Evolutionary conservation across 2,329 filamentous ascomycete species (phyloP).

Genomic region (Pyricularia grisea): DNA sequence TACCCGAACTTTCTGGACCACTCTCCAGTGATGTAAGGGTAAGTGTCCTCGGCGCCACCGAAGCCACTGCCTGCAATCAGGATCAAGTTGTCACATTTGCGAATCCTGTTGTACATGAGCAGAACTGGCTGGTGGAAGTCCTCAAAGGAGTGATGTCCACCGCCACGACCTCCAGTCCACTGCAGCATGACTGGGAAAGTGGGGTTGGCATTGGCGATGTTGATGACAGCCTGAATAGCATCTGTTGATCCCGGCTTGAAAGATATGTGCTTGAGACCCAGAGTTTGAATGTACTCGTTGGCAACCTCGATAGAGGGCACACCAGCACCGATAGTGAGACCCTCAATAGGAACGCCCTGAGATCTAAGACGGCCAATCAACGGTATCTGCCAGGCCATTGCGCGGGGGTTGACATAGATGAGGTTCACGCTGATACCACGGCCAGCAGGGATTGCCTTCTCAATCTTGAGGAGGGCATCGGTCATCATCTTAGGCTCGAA

Average conservation of each 20-base stretch:
- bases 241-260: constrained; percentile 92
- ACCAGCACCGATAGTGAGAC: constrained; percentile 85
- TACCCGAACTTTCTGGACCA: constrained; percentile 87
- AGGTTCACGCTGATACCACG: constrained; percentile 84
- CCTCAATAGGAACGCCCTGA: constrained; percentile 84
- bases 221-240: constrained; percentile 81
- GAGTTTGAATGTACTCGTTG: constrained; percentile 86
- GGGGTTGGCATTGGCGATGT: constrained; percentile 90
- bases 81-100: constrained; percentile 78
- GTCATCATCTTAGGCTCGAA: constrained; percentile 78
- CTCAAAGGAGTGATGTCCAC: constrained; percentile 90
- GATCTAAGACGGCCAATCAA: constrained; percentile 69
- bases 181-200: constrained; percentile 87
- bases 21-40: constrained; percentile 80
- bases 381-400: constrained; percentile 90
- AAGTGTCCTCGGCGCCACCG: constrained; percentile 81
- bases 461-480: constrained; percentile 73
- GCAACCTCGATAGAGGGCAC: constrained; percentile 90
- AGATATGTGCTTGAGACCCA: constrained; percentile 84
- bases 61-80: constrained; percentile 88
- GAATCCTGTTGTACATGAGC: constrained; percentile 82
- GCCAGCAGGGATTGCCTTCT: constrained; percentile 72
- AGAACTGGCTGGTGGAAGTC: constrained; percentile 91
- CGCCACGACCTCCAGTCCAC: constrained; percentile 90
- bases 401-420: constrained; percentile 82